Conservation (phyloP, 139 green algal species). For the Closterium sp. region DNA sequence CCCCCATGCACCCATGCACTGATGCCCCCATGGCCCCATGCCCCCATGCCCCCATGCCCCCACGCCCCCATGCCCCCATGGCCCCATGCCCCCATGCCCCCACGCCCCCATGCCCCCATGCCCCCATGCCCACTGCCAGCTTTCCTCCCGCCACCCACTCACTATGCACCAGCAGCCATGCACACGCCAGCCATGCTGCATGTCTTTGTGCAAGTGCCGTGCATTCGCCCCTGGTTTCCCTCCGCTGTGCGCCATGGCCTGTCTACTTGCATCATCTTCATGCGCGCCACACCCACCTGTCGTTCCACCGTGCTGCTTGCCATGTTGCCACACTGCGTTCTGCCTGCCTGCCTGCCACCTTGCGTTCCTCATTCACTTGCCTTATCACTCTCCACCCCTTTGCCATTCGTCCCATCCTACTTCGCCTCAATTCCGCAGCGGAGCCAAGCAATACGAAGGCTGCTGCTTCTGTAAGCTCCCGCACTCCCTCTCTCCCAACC, state of each 20-base stretch:
- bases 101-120: neutral
- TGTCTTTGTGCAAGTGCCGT: too few species aligned
- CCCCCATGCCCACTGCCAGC: neutral
- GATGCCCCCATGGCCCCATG: neutral
- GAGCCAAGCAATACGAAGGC: conserved; percentile 48
- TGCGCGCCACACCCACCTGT: too few species aligned
- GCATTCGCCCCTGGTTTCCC: too few species aligned
- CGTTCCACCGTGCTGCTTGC: neutral
- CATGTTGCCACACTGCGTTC: too few species aligned
- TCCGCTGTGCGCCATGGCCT: too few species aligned
- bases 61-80: neutral
- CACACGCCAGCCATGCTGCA: too few species aligned
- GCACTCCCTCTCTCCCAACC: neutral
- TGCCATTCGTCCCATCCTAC: neutral
- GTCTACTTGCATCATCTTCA: too few species aligned
- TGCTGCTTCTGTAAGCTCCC: conserved; percentile 46
- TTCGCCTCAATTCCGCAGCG: conserved; percentile 12
- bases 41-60: neutral
- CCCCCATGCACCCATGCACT: neutral
- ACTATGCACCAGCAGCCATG: too few species aligned
- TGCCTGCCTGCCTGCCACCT: too few species aligned
- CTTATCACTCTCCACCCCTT: neutral
- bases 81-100: neutral
- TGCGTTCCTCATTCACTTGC: too few species aligned
- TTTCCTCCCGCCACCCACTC: neutral